Evolutionary conservation across 1,139 yeast species (phyloP).

Genomic region (Suhomyces wounanorum): DNA sequence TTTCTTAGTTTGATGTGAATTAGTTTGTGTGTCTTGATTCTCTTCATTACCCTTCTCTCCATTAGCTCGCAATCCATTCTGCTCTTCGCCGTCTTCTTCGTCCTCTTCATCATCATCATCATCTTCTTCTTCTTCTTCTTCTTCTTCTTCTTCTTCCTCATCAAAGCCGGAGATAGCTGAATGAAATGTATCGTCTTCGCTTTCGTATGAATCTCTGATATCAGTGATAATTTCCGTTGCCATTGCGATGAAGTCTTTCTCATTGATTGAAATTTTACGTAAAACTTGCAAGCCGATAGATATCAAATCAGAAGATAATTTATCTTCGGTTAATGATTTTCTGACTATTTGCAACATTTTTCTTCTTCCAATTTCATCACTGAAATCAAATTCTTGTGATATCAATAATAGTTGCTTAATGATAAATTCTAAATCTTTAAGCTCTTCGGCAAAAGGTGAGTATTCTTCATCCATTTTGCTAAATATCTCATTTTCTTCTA

Average conservation of each 20-base stretch:
- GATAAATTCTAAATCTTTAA: slow-evolving; percentile 69
- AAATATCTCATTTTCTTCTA: slow-evolving; percentile 20
- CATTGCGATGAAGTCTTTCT: slow-evolving; percentile 81
- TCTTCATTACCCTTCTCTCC: slow-evolving; percentile 9
- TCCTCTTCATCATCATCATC: slow-evolving; percentile 25
- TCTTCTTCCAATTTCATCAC: slow-evolving; percentile 91
- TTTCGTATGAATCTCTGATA: slow-evolving; percentile 67
- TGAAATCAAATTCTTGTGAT: slow-evolving; percentile 75
- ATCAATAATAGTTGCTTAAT: slow-evolving; percentile 71
- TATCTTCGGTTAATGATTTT: slow-evolving; percentile 56
- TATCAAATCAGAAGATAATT: slow-evolving; percentile 55
- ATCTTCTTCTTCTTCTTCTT: slow-evolving; percentile 27
- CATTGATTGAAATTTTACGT: slow-evolving; percentile 71
- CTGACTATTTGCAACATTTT: slow-evolving; percentile 75
- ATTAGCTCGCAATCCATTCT: slow-evolving; percentile 23
- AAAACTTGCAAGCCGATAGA: slow-evolving; percentile 65
- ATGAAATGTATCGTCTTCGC: slow-evolving; percentile 50
- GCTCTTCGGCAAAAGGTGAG: slow-evolving; percentile 33
- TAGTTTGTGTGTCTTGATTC: slow-evolving; percentile 12
- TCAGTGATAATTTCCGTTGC: slow-evolving; percentile 86
- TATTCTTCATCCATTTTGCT: slow-evolving; percentile 25
- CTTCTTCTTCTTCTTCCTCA: slow-evolving; percentile 36
- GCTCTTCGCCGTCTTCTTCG: slow-evolving; percentile 16
- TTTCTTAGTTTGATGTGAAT: slow-evolving; percentile 24
- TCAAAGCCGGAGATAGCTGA: slow-evolving; percentile 53